A percentile compares a stretch with the other conserved stretches of the same genome.
phyloP scores from a whole-genome alignment of 2,329 filamentous ascomycete species.

The Teratosphaeria epicoccoides region DNA sequence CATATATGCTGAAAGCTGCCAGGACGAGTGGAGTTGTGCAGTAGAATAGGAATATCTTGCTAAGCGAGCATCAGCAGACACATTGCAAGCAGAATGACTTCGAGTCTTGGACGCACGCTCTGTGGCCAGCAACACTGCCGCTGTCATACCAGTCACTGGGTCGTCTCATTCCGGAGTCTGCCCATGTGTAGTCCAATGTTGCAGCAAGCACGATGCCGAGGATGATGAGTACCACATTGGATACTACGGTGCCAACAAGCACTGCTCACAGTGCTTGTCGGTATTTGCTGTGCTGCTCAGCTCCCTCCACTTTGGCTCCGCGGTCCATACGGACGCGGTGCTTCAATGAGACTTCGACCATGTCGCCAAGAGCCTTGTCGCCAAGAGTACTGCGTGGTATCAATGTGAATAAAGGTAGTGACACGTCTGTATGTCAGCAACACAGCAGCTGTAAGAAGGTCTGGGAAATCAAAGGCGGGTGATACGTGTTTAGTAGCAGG shows the following conservation, averaged over 20 bases:
- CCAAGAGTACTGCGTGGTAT: too few relatives aligned
- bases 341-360: slow-evolving; percentile 3
- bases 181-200: neutral
- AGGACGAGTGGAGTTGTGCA: slow-evolving; percentile 4
- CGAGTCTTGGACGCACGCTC: neutral
- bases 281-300: neutral
- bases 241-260: neutral
- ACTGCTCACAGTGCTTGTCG: neutral
- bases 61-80: neutral
- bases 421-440: neutral
- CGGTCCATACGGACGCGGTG: slow-evolving; percentile 3
- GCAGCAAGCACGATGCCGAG: neutral
- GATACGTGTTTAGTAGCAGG: neutral
- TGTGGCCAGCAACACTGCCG: neutral
- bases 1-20: neutral
- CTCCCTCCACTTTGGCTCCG: neutral
- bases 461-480: neutral
- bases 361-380: too few relatives aligned
- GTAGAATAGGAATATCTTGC: slow-evolving; percentile 2
- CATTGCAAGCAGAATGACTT: neutral
- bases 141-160: neutral
- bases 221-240: slow-evolving; percentile 3
- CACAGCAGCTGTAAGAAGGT: neutral
- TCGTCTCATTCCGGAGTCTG: neutral
- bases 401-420: too few relatives aligned